phyloP scores from a whole-genome alignment of 441 rosid species.

The Corymbia calophylla region DNA sequence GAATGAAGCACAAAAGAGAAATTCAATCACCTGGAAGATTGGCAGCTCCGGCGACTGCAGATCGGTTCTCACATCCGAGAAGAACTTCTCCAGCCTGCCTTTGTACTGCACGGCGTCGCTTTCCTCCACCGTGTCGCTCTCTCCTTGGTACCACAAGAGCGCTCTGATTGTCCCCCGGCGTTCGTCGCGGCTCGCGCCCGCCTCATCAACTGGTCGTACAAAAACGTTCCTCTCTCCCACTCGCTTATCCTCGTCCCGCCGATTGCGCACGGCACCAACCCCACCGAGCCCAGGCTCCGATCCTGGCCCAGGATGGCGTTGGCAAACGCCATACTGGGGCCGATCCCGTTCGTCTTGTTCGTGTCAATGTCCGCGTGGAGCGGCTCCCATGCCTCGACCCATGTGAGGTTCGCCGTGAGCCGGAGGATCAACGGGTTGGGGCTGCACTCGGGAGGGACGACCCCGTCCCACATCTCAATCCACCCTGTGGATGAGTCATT shows the following conservation, averaged over 20 bases:
- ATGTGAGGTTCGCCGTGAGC: background rate
- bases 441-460: background rate
- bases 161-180: slow-evolving; percentile 25
- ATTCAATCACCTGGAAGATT: slow-evolving; percentile 49
- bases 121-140: slow-evolving; percentile 39
- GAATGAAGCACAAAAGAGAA: background rate
- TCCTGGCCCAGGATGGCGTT: slow-evolving; percentile 39
- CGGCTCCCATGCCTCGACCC: background rate
- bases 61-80: slow-evolving; percentile 50
- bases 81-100: slow-evolving; percentile 40
- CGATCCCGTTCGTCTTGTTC: slow-evolving; percentile 57
- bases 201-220: slow-evolving; percentile 46
- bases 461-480: background rate
- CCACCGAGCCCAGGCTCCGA: slow-evolving; percentile 36
- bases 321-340: slow-evolving; percentile 90
- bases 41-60: slow-evolving; percentile 53
- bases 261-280: slow-evolving; percentile 75
- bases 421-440: background rate
- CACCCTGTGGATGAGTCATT: background rate
- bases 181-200: slow-evolving; percentile 33
- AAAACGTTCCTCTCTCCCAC: slow-evolving; percentile 55
- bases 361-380: slow-evolving; percentile 30
- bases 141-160: slow-evolving; percentile 93
- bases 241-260: slow-evolving; percentile 73
- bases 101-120: slow-evolving; percentile 49